Evolutionary conservation across 208 protist genomes (phyloP), one percentile per base, ranked within the genome.

Genomic region (Angomonas ambiguus): DNA sequence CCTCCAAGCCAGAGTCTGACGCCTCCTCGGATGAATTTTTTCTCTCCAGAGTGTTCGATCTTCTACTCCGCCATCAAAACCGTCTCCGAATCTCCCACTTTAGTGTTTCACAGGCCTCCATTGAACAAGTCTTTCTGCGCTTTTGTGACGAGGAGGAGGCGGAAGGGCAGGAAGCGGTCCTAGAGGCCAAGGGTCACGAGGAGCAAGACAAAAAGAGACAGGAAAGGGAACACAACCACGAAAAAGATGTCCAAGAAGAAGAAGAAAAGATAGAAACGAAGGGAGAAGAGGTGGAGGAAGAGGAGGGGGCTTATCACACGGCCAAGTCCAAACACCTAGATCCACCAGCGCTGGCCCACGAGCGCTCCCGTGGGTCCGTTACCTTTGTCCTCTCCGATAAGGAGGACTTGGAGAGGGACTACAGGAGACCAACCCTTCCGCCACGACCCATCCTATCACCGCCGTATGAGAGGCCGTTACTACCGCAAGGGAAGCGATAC

Each of bases 41-140:
- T 25, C 67, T 79, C 20, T 67, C 70, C 3, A 33, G 63, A 13
- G 41, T 70, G 31, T 84, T 80, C 33, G 51, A 65, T 30, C 25
- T 58, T 10, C 31, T 84, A 11, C 33, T 79, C 48, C 2, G 31
- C 2, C 8, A 67, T 69, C 25, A 63, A 22, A 38, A 51, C 3
- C 6, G 20, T 13, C 24, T 32, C 35, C 32, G 60, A 65, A 82
- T 87, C 35, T 72, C 67, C 20, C 73, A 87, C 67, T 87, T 83
- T 63, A 74, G 65, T 41, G 71, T 87, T 32, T 72, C 63, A n/a
- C 81, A 87, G 58, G 76, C 77, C 2, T 75, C 72, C n/a, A 77
- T 86, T 49, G 80, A 86, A 64, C 76, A 77, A 27, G 69, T 83
- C 35, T 86, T 86, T 41, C 65, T 86, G 13, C 73, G 64, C 25